Evolutionary conservation across 2,329 filamentous ascomycete species (phyloP).

Genomic region (Xylariaceae sp.): DNA sequence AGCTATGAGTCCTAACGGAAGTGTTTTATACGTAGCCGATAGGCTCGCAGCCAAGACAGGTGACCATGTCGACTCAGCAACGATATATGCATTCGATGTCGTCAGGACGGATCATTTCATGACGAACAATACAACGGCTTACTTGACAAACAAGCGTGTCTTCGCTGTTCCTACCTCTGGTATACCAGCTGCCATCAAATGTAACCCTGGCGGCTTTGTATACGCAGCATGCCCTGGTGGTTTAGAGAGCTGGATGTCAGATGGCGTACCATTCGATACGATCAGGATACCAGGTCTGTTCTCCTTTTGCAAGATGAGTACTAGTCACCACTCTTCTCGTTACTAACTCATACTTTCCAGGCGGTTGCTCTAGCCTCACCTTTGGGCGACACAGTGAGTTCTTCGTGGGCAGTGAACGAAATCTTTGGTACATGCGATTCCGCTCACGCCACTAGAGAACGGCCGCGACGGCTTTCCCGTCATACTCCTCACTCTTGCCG

Average conservation of each 20-base stretch:
- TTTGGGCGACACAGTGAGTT: slow-evolving; percentile 40
- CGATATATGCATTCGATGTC: slow-evolving; percentile 49
- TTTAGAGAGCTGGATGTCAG: slow-evolving; percentile 45
- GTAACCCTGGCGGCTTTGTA: slow-evolving; percentile 41
- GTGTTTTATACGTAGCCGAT: slow-evolving; percentile 42
- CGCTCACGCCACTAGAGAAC: too few relatives aligned
- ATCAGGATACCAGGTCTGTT: slow-evolving; percentile 34
- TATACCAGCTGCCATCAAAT: slow-evolving; percentile 40
- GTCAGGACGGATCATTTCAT: slow-evolving; percentile 8
- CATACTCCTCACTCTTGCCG: too few relatives aligned
- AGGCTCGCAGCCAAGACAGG: slow-evolving; percentile 28
- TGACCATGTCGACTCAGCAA: slow-evolving; percentile 28
- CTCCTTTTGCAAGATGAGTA: neutral
- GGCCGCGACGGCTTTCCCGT: too few relatives aligned
- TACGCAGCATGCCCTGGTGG: slow-evolving; percentile 46
- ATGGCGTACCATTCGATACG: slow-evolving; percentile 41
- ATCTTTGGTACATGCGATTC: slow-evolving; percentile 28
- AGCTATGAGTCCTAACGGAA: slow-evolving; percentile 35
- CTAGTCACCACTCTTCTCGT: neutral
- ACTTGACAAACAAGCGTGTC: slow-evolving; percentile 45
- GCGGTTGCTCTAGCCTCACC: slow-evolving; percentile 42
- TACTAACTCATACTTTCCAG: slow-evolving; percentile 13
- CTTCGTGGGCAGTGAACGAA: slow-evolving; percentile 45
- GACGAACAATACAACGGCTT: slow-evolving; percentile 29
- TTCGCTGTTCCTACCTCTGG: slow-evolving; percentile 48